Base-by-base conservation (phyloP, 768 basidiomycete species). In the Rhizopogon vesiculosus region DNA sequence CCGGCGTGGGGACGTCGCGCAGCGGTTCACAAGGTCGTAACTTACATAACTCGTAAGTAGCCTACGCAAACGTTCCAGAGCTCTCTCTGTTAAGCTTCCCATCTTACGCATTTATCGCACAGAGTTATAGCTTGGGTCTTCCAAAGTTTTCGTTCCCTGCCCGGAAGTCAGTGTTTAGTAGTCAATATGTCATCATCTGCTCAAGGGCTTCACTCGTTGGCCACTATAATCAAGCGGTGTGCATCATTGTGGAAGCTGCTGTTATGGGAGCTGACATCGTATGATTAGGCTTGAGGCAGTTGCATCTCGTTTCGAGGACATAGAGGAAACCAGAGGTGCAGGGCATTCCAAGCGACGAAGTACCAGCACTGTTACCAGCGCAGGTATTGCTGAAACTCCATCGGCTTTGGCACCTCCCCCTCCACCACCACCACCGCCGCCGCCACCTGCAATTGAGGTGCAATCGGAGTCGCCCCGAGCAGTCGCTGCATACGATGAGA, bases 251-350 rank as follows among this genome's bases (percentile, higher is more conserved):
- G 41, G 13, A 19, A 53, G 15, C 46, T 7, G 38, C 15, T 16
- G 60, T 39, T 56, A 54, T 35, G 50, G 19, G 19, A 56, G 42
- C 44, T 46, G 15, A 45, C 31, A 45, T 40, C 53, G 35, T 42
- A 5, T 7, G 19, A 33, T 31, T 65, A 94, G 94, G 60, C 82
- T 93, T 50, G 90, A 95, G 78, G 97, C 97, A 25, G 91, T 93
- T 8, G 94, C 93, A 6, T 91, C 90, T 43, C 84, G 97, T 35
- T 83, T 99, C 38, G 97, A 99, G 72, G 97, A 99, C 66, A 76
- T 99, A 44, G 97, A 98, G 68, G 76, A 80, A 41, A 43, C 58
- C 64, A 68, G 41, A 54, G 52, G 58, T 52, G 66, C 63, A 7
- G 55, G 62, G 44, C 41, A 63, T 29, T 51, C 55, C 22, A 55